Percentiles rank a stretch among this genome's conserved stretches.
phyloP scores from a whole-genome alignment of 2,329 filamentous ascomycete genomes.

The Cladophialophora carrionii region DNA sequence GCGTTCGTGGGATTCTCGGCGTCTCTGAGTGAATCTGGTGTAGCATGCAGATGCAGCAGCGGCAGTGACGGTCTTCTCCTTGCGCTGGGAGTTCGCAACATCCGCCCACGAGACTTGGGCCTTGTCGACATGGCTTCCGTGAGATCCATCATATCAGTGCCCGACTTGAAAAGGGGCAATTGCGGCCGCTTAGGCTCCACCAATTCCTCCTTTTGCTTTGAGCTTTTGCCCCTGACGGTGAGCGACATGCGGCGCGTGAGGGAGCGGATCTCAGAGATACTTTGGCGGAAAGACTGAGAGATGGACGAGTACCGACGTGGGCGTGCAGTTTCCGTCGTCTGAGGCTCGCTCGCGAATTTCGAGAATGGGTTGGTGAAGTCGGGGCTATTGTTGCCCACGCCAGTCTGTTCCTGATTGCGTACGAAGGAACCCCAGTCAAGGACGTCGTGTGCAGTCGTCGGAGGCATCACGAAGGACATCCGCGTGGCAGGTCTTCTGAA shows the following conservation, averaged over 20 bases:
- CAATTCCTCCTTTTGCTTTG: constrained; percentile 32
- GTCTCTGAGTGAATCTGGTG: constrained; percentile 16
- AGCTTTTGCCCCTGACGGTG: constrained; percentile 31
- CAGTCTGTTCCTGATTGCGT: constrained; percentile 25
- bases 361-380: constrained; percentile 33
- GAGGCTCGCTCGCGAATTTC: constrained; percentile 17
- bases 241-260: constrained; percentile 38
- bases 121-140: constrained; percentile 29
- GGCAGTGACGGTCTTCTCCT: constrained; percentile 37
- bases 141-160: constrained; percentile 34
- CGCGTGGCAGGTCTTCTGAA: constrained; percentile 23
- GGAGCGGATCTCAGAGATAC: constrained; percentile 36
- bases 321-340: constrained; percentile 18
- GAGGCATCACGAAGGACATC: constrained; percentile 26
- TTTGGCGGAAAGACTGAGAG: constrained; percentile 34
- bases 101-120: constrained; percentile 28
- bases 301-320: constrained; percentile 35
- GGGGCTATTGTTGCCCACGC: constrained; percentile 19
- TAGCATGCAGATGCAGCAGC: constrained; percentile 30
- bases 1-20: constrained; percentile 27
- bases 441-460: constrained; percentile 21
- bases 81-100: constrained; percentile 24
- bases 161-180: constrained; percentile 18
- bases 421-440: constrained; percentile 33
- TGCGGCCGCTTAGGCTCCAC: constrained; percentile 25